Evolutionary conservation across 1,284 basidiomycete species (phyloP).

Genomic region (Dichomitus squalens): DNA sequence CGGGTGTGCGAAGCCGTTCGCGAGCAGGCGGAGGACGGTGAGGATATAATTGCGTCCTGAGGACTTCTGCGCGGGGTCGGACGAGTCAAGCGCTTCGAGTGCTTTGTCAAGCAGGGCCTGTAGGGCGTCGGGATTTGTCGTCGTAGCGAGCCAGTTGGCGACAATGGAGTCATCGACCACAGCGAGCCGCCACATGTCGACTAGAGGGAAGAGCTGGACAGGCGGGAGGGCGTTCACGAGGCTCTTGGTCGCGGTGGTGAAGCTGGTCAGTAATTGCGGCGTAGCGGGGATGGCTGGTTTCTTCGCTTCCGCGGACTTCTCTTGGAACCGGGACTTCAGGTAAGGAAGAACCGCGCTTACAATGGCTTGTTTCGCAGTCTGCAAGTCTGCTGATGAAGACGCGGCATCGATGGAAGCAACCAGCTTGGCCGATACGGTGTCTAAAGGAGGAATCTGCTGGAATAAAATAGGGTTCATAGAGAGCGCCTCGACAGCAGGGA

Average conservation of each 20-base stretch:
- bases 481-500: slow-evolving; percentile 65
- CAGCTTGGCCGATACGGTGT: slow-evolving; percentile 67
- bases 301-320: slow-evolving; percentile 23
- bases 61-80: slow-evolving; percentile 28
- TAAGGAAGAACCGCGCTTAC: slow-evolving; percentile 58
- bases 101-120: slow-evolving; percentile 48
- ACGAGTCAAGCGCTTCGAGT: slow-evolving; percentile 31
- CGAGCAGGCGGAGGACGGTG: slow-evolving; percentile 72
- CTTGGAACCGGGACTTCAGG: slow-evolving; percentile 57
- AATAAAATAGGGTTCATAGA: slow-evolving; percentile 80
- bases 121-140: slow-evolving; percentile 41
- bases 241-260: slow-evolving; percentile 49
- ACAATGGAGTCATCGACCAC: slow-evolving; percentile 60
- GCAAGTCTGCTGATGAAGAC: slow-evolving; percentile 36
- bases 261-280: slow-evolving; percentile 40
- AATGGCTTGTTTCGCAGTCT: slow-evolving; percentile 53
- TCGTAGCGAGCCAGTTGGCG: slow-evolving; percentile 46
- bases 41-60: slow-evolving; percentile 58
- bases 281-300: slow-evolving; percentile 26
- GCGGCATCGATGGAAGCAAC: slow-evolving; percentile 59
- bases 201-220: slow-evolving; percentile 75
- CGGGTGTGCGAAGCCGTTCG: slow-evolving; percentile 68
- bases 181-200: slow-evolving; percentile 84
- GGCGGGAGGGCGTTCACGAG: slow-evolving; percentile 53
- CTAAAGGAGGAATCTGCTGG: slow-evolving; percentile 67